A percentile compares a stretch with the other conserved stretches of the same genome.
phyloP scores from a whole-genome alignment of 2,329 filamentous ascomycete species.

The Raffaelea arxii region DNA sequence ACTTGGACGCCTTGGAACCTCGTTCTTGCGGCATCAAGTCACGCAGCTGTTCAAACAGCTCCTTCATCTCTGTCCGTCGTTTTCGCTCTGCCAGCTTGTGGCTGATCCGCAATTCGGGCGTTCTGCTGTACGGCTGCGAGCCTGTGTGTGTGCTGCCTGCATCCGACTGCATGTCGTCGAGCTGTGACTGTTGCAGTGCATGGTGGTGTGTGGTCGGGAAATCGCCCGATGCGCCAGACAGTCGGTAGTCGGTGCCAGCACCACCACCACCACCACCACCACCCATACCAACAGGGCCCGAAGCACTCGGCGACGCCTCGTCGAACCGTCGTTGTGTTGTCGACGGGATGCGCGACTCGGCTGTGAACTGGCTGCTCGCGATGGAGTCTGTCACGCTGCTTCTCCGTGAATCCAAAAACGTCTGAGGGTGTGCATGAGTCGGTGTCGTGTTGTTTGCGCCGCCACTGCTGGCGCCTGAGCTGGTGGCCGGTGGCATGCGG shows the following conservation, averaged over 20 bases:
- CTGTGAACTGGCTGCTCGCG: slow-evolving; percentile 69
- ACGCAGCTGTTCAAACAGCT: slow-evolving; percentile 71
- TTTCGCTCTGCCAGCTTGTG: slow-evolving; percentile 82
- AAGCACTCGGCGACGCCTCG: slow-evolving; percentile 56
- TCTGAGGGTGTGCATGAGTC: too few species aligned
- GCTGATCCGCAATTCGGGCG: slow-evolving; percentile 70
- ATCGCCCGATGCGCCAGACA: slow-evolving; percentile 42
- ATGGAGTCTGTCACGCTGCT: slow-evolving; percentile 71
- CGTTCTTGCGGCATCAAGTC: slow-evolving; percentile 71
- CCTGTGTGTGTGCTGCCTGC: slow-evolving; percentile 42
- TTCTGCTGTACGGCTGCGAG: slow-evolving; percentile 70
- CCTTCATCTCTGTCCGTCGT: slow-evolving; percentile 79
- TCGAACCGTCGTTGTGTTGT: slow-evolving; percentile 67
- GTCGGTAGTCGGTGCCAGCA: slow-evolving; percentile 23
- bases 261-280: slow-evolving; percentile 41
- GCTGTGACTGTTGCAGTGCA: slow-evolving; percentile 62
- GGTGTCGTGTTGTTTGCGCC: too few species aligned
- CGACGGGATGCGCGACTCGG: slow-evolving; percentile 60
- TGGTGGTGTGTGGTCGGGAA: slow-evolving; percentile 61
- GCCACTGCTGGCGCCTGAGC: slow-evolving; percentile 14
- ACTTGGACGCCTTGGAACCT: slow-evolving; percentile 78
- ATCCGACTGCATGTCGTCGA: slow-evolving; percentile 56
- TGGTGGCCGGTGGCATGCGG: slow-evolving; percentile 34
- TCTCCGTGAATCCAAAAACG: slow-evolving; percentile 55
- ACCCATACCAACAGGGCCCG: slow-evolving; percentile 61